Evolutionary conservation across 179 eudicot species (phyloP), one percentile per base, ranked within the genome.

Genomic region (Amaranthus tricolor): DNA sequence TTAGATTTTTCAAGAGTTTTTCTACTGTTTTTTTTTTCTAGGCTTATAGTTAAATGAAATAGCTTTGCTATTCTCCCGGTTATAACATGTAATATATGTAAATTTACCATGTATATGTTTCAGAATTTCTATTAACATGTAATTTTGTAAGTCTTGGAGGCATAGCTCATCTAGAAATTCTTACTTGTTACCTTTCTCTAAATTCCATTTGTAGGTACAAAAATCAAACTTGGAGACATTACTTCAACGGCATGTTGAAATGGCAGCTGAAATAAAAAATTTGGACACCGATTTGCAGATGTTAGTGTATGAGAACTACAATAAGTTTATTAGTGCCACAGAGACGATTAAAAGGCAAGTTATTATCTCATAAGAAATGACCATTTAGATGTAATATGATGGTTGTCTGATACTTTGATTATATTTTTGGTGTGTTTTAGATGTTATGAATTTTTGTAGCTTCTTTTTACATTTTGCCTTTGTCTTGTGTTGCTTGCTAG

Each of bases 211-310:
- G 69, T 74, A 95, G 99, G 93, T 93, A 48, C 92, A 91, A 76
- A 95, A 95, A 80, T 86, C 96, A 55, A 93, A 89, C 75, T 74
- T 95, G 83, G 98, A 95, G 81, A 87, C 88, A 8, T 82, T 95
- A 73, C 99, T 95, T 82, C 96, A 93, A 82, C 89, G 87, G 68
- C 99, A 95, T 83, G 98, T 95, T 62, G 97, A 95, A 86, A 91
- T 95, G 99, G 99, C 99, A 66, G 97, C 99, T 77, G 99, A 95
- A 81, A 93, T 91, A 69, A 95, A 95, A 76, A 95, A 93, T 85
- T 96, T 95, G 75, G 99, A 93, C 80, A 95, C 99, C 62, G 99
- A 95, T 89, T 77, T 93, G 86, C 99, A 95, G 83, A 95, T 93
- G 99, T 81, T 95, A 73, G 99, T 95, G 65, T 95, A 95, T 84